Conservation (phyloP, 225 moss, liverwort and hornwort species). For the Polytrichum commune region DNA sequence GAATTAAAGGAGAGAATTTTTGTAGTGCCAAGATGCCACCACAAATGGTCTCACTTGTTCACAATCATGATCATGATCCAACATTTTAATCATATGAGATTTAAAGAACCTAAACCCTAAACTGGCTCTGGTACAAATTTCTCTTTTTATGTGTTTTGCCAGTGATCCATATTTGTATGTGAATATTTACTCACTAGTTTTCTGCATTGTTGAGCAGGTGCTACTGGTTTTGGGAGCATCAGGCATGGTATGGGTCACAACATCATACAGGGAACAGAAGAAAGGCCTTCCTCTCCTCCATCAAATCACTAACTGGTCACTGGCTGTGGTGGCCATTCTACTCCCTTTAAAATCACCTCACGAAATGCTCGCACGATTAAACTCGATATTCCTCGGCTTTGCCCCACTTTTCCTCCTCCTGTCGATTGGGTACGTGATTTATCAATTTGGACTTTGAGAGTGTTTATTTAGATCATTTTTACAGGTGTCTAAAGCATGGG, state of each 20-base stretch:
- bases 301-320: conserved; percentile 84
- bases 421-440: conserved; percentile 74
- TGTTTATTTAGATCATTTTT: too few species aligned
- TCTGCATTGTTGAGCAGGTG: conserved; percentile 37
- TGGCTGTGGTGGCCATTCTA: conserved; percentile 65
- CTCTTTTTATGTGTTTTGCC: too few species aligned
- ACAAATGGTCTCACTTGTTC: too few species aligned
- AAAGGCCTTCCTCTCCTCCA: conserved; percentile 73
- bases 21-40: too few species aligned
- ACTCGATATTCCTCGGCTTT: conserved; percentile 91
- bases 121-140: too few species aligned
- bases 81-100: too few species aligned
- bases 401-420: conserved; percentile 90
- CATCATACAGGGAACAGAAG: conserved; percentile 75
- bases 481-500: too few species aligned
- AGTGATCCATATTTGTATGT: too few species aligned
- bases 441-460: too few species aligned
- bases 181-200: not conserved
- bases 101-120: too few species aligned
- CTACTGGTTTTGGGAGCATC: conserved; percentile 69
- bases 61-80: too few species aligned
- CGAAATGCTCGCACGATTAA: conserved; percentile 76
- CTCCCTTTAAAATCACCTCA: conserved; percentile 75
- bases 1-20: too few species aligned
- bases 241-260: conserved; percentile 92